Evolutionary conservation across 2,329 filamentous ascomycete genomes (phyloP), one percentile per base, ranked within the genome.

Genomic region (Neocucurbitaria cava): DNA sequence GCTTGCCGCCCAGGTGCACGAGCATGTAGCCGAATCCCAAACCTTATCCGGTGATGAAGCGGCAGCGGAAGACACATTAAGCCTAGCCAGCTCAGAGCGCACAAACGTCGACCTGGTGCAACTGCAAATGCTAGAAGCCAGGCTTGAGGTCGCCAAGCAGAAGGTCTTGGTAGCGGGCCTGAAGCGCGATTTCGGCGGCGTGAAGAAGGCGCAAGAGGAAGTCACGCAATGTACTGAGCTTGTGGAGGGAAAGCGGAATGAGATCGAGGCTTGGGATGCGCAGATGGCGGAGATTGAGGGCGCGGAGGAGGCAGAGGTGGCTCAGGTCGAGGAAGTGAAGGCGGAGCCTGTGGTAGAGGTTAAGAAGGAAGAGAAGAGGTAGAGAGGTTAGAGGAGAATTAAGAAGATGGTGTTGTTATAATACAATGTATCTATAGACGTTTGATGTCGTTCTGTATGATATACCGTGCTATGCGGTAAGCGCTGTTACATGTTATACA

Each of bases 1-100:
- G 1, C 57, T 70, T 3, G 59, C 65, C 6, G 65, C 67, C 0
- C 66, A 70, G 31, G 61, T 66, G 0, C 46, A 58, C n/a, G 67
- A 70, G 52, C 66, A 69, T 46, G 20, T 54, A 11, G 61, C 58
- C 15, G 66, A 63, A 24, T 61, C 66, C 2, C 57, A 59, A 2
- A 36, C 35, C 1, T 49, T 68, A 0, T 36, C 35, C 3, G 62
- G 65, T 24, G 42, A 66, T 2, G 53, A 46, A 1, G 50, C 23
- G 2, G 56, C 33, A 2, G 58, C 59, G 6, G 53, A 63, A 20
- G 39, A 61, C 1, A 41, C 55, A 5, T 46, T 62, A 0, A 56
- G 45, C 6, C n/a, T 54, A 3, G 65, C 65, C 5, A 61, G 64
- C 11, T 39, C 42, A 1, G 56, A 65, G 46, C 52, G 65, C 11